Percentiles rank a stretch among this genome's conserved stretches.
Conservation (phyloP, 2,329 filamentous ascomycete species). For the Fusarium sp. region DNA sequence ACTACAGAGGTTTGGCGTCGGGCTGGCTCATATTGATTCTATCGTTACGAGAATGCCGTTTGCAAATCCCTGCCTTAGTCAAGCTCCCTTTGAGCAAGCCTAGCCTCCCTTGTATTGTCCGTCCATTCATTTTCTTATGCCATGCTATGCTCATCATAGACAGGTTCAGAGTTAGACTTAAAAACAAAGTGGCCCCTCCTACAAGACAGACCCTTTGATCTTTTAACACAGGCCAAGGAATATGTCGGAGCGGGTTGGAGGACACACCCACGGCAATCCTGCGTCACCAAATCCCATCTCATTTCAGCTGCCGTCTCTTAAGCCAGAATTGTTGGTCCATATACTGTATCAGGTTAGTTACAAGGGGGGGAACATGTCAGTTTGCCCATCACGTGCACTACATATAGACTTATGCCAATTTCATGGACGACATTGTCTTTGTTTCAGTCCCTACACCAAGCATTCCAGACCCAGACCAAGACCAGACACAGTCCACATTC, state of each 20-base stretch:
- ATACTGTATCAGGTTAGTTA: slow-evolving; percentile 11
- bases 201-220: slow-evolving; percentile 37
- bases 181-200: slow-evolving; percentile 34
- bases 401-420: slow-evolving; percentile 36
- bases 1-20: slow-evolving; percentile 43
- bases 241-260: slow-evolving; percentile 6
- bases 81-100: slow-evolving; percentile 7
- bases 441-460: slow-evolving; percentile 49
- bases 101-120: slow-evolving; percentile 35
- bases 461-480: slow-evolving; percentile 49
- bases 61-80: slow-evolving; percentile 21
- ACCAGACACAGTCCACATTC: slow-evolving; percentile 35
- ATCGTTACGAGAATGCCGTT: slow-evolving; percentile 34
- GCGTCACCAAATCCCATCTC: slow-evolving; percentile 21
- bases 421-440: slow-evolving; percentile 49
- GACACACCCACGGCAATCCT: slow-evolving; percentile 7
- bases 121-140: slow-evolving; percentile 13
- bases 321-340: slow-evolving; percentile 16
- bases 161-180: background rate
- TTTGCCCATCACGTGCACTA: slow-evolving; percentile 45
- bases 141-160: slow-evolving; percentile 20
- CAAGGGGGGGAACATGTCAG: slow-evolving; percentile 2
- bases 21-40: slow-evolving; percentile 41
- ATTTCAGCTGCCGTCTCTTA: slow-evolving; percentile 27
- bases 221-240: slow-evolving; percentile 10